Percentiles rank a stretch among this genome's conserved stretches.
Evolutionary conservation across 2,329 filamentous ascomycete species (phyloP).

Genomic region (Venturia oleaginea): DNA sequence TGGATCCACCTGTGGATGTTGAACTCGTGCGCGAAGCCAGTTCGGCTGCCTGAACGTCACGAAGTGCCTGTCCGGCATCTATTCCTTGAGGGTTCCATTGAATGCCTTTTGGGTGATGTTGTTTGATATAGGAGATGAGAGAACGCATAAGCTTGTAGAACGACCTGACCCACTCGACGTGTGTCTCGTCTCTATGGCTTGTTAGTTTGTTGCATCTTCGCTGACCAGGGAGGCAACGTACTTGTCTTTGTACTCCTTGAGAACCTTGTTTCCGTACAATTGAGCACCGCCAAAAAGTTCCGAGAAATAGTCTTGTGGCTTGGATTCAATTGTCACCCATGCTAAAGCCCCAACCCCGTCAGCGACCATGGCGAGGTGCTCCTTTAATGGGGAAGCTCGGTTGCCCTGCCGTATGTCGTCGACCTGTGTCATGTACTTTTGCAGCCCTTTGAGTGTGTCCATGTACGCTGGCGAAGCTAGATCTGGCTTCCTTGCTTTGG

Average conservation of each 20-base stretch:
- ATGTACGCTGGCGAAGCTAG: slow-evolving; percentile 59
- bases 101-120: slow-evolving; percentile 69
- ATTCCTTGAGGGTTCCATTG: slow-evolving; percentile 77
- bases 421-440: slow-evolving; percentile 70
- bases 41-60: slow-evolving; percentile 42
- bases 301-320: slow-evolving; percentile 76
- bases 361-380: slow-evolving; percentile 76
- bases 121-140: slow-evolving; percentile 73
- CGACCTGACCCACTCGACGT: slow-evolving; percentile 83
- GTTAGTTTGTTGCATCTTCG: not conserved
- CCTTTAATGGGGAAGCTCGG: slow-evolving; percentile 59
- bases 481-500: slow-evolving; percentile 87
- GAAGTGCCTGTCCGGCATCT: slow-evolving; percentile 61
- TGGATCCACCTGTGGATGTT: slow-evolving; percentile 20
- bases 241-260: slow-evolving; percentile 85
- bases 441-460: slow-evolving; percentile 77
- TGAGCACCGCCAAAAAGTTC: slow-evolving; percentile 77
- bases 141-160: slow-evolving; percentile 87
- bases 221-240: slow-evolving; percentile 29
- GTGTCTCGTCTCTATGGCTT: slow-evolving; percentile 56
- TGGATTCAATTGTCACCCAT: slow-evolving; percentile 76
- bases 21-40: slow-evolving; percentile 24
- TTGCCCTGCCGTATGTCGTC: slow-evolving; percentile 75
- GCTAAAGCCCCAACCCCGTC: slow-evolving; percentile 84
- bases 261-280: slow-evolving; percentile 88